A percentile compares a stretch with the other conserved stretches of the same genome.
phyloP scores from a whole-genome alignment of 495 filamentous ascomycete species.

The Penicillium fimorum region DNA sequence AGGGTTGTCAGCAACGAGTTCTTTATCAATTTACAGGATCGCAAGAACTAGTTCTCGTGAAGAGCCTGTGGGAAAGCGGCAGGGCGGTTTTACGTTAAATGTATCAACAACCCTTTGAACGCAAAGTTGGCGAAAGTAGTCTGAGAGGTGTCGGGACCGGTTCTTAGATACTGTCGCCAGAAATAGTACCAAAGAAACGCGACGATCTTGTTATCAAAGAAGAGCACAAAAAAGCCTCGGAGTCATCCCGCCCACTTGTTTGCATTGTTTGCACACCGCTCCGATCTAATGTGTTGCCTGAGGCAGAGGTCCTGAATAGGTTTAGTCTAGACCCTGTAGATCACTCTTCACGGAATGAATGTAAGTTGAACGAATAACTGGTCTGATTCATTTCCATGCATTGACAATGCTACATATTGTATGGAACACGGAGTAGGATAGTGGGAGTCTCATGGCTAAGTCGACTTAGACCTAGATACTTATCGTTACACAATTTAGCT shows the following conservation, averaged over 20 bases:
- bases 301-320: neutral
- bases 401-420: too few species aligned
- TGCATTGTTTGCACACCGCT: slow-evolving; percentile 30
- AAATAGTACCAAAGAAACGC: slow-evolving; percentile 4
- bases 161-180: neutral
- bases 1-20: neutral
- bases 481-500: too few species aligned
- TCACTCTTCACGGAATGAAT: neutral
- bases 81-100: slow-evolving; percentile 8
- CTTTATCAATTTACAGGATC: slow-evolving; percentile 3
- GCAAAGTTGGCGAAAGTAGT: neutral
- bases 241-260: slow-evolving; percentile 35
- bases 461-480: too few species aligned
- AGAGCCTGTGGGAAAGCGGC: neutral
- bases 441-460: too few species aligned
- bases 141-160: neutral
- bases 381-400: neutral
- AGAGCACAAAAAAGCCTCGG: slow-evolving; percentile 39
- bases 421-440: too few species aligned
- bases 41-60: slow-evolving; percentile 5
- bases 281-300: neutral
- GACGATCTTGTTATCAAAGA: slow-evolving; percentile 19
- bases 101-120: neutral
- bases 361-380: too few species aligned
- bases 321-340: neutral